A percentile compares a stretch with the other conserved stretches of the same genome.
Conservation (phyloP, 2,329 filamentous ascomycete species). For the Aspergillus nomiae region DNA sequence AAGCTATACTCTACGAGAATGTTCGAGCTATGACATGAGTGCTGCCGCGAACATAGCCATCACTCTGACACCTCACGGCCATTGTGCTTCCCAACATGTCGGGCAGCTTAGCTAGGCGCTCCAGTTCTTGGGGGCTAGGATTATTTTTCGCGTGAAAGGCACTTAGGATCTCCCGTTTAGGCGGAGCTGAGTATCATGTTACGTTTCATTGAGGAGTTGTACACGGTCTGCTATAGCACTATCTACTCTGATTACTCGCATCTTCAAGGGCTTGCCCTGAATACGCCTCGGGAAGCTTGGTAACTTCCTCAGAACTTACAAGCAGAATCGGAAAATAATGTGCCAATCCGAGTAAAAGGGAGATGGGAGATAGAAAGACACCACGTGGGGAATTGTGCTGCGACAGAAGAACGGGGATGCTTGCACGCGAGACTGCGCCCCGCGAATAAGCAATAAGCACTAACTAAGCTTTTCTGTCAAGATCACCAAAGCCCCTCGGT, state of each 20-base stretch:
- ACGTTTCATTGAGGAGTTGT: background rate
- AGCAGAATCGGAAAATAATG: background rate
- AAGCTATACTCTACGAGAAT: background rate
- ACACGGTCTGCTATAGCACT: background rate
- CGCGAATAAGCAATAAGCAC: background rate
- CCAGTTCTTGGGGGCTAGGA: background rate
- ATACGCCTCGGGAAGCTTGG: background rate
- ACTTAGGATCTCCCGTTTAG: background rate
- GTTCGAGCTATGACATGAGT: background rate
- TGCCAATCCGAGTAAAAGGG: background rate
- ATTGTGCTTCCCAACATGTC: background rate
- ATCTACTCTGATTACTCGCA: background rate
- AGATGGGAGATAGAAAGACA: background rate
- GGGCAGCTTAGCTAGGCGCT: background rate
- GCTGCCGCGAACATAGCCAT: background rate
- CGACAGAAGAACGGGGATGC: background rate
- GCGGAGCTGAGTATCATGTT: background rate
- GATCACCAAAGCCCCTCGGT: background rate
- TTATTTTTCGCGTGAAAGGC: background rate
- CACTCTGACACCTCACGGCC: background rate
- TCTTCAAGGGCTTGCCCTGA: background rate
- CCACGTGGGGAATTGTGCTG: background rate
- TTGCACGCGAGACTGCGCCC: background rate
- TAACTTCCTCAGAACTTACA: background rate
- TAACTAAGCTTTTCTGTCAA: background rate